Evolutionary conservation across 2,329 filamentous ascomycete genomes (phyloP).

Genomic region (Claviceps sp.): DNA sequence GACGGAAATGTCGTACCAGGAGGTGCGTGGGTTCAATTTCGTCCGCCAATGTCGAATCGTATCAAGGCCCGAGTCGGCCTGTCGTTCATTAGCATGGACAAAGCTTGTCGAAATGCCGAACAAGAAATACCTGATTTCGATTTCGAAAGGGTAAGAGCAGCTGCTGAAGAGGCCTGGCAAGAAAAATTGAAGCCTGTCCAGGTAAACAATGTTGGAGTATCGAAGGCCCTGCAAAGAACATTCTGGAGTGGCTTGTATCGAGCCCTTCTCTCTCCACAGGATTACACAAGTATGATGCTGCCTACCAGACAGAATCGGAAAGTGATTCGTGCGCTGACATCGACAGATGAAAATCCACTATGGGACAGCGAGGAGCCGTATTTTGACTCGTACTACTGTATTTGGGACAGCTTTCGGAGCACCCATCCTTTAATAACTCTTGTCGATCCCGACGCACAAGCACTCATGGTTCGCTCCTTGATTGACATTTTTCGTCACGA

Average conservation of each 20-base stretch:
- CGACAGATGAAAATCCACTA: constrained; percentile 51
- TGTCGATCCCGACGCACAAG: constrained; percentile 53
- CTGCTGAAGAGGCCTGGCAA: constrained; percentile 48
- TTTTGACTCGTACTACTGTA: constrained; percentile 54
- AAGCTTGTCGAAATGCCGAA: constrained; percentile 59
- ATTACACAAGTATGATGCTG: constrained; percentile 40
- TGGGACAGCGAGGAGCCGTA: constrained; percentile 62
- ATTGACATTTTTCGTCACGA: constrained; percentile 60
- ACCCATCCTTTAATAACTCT: constrained; percentile 61
- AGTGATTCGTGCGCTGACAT: neutral
- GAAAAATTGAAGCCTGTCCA: constrained; percentile 46
- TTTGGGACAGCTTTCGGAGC: constrained; percentile 63
- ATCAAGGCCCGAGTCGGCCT: constrained; percentile 56
- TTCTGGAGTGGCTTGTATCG: constrained; percentile 64
- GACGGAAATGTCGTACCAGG: constrained; percentile 20
- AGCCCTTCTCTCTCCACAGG: constrained; percentile 56
- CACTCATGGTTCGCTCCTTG: constrained; percentile 55
- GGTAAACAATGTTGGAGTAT: constrained; percentile 40
- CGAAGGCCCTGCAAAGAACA: constrained; percentile 42
- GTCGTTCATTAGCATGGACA: constrained; percentile 53
- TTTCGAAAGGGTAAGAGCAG: constrained; percentile 41
- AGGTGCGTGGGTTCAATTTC: constrained; percentile 52
- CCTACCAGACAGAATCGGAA: no score
- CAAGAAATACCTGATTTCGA: constrained; percentile 53
- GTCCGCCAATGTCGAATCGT: constrained; percentile 23